Evolutionary conservation across 2,329 filamentous ascomycete genomes (phyloP).

Genomic region (Monilinia polystroma): DNA sequence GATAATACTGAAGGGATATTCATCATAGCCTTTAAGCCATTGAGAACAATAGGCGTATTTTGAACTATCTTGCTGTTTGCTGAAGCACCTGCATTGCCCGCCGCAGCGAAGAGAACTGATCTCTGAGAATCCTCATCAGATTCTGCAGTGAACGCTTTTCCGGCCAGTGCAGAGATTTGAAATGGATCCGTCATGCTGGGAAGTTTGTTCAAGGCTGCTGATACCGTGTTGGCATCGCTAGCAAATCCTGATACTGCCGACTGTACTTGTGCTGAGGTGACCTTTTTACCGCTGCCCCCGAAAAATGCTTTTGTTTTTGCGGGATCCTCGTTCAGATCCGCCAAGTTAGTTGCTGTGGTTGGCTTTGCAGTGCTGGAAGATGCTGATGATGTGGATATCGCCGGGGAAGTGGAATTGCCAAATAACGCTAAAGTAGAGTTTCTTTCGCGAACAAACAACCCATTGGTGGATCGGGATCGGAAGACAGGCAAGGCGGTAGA

Average conservation of each 20-base stretch:
- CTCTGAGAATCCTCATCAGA: conserved; percentile 34
- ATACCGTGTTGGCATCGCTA: conserved; percentile 35
- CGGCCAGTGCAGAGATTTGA: conserved; percentile 30
- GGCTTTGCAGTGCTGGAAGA: background rate
- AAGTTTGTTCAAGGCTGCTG: conserved; percentile 31
- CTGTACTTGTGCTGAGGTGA: conserved; percentile 25
- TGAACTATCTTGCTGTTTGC: conserved; percentile 35
- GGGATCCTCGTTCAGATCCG: background rate
- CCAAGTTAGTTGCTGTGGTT: background rate
- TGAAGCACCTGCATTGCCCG: conserved; percentile 28
- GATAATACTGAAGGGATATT: background rate
- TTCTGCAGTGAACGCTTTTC: conserved; percentile 33
- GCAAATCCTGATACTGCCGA: conserved; percentile 31
- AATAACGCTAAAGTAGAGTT: background rate
- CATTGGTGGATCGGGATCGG: background rate
- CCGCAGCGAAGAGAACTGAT: conserved; percentile 31
- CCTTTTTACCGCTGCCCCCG: background rate
- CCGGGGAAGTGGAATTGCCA: conserved; percentile 10
- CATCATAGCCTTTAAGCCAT: conserved; percentile 31
- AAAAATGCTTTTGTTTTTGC: background rate
- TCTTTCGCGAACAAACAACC: background rate
- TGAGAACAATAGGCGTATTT: conserved; percentile 33
- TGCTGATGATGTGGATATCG: background rate
- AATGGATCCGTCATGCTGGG: conserved; percentile 24
- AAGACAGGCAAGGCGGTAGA: conserved; percentile 13